These are phyloP conservation scores for Beta macrorhiza DNA, from an alignment of 179 eudicot genomes.

Conservation along the genomic window DNA sequence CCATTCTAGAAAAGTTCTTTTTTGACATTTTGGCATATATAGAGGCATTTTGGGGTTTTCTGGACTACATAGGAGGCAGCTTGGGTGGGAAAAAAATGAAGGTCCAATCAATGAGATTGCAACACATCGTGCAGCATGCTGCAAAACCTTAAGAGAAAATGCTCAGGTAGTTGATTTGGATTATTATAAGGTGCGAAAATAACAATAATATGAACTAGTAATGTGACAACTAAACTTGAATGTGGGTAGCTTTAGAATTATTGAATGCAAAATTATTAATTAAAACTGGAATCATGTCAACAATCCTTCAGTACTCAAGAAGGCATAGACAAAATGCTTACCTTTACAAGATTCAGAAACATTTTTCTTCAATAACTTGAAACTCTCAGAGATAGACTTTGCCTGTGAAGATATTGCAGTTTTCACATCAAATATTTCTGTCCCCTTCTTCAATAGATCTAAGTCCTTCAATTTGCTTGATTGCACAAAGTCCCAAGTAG, in stretches of 20 bases:
- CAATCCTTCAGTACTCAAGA: not conserved
- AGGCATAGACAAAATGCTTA: slow-evolving; percentile 16
- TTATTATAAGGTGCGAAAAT: not conserved
- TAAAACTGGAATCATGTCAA: not conserved
- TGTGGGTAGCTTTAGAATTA: not conserved
- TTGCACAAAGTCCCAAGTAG: slow-evolving; percentile 44
- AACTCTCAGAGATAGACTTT: slow-evolving; percentile 41
- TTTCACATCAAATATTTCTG: slow-evolving; percentile 37
- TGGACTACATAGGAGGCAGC: not conserved
- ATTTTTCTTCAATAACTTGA: slow-evolving; percentile 34
- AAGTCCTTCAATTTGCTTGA: slow-evolving; percentile 41
- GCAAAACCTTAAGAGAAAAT: not conserved
- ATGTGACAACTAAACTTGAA: not conserved
- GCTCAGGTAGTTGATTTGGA: not conserved
- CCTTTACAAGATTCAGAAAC: slow-evolving; percentile 43
- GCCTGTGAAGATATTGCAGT: slow-evolving; percentile 34
- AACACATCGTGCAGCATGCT: not conserved
- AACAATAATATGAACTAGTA: too few relatives aligned
- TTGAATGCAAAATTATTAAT: not conserved
- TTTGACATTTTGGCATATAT: not conserved
- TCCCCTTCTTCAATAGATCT: slow-evolving; percentile 30
- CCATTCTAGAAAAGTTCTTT: not conserved
- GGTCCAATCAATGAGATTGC: not conserved
- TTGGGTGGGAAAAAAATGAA: not conserved
- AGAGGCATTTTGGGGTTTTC: not conserved